Evolutionary conservation across 371 early-diverging fungal genomes (phyloP).

Genomic region (Rhizopus sp.): DNA sequence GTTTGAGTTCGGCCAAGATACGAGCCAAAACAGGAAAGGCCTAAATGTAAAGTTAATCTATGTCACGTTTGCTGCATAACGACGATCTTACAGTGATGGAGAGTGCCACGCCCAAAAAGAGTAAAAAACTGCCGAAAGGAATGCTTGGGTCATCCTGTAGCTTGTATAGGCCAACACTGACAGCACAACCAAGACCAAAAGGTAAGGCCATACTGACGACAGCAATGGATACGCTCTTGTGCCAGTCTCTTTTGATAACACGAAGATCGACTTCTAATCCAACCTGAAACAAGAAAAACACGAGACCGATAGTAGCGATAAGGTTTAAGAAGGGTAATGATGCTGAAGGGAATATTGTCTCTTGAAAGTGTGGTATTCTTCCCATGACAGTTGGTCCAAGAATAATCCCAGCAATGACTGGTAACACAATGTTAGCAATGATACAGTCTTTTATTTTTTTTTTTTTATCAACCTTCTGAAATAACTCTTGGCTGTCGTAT

Average conservation of each 20-base stretch:
- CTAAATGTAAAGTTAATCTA: constrained; percentile 21
- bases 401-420: constrained; percentile 75
- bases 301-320: constrained; percentile 85
- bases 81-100: constrained; percentile 72
- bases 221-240: constrained; percentile 56
- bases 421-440: constrained; percentile 18
- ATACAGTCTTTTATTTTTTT: constrained; percentile 3
- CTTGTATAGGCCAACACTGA: constrained; percentile 68
- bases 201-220: constrained; percentile 77
- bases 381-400: constrained; percentile 81
- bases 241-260: constrained; percentile 48
- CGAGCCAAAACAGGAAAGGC: constrained; percentile 94
- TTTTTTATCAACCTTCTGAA: constrained; percentile 53
- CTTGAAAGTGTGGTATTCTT: constrained; percentile 63
- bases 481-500: constrained; percentile 77
- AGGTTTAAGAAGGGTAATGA: constrained; percentile 75
- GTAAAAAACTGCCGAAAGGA: constrained; percentile 69
- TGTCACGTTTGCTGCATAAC: background rate
- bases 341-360: constrained; percentile 62
- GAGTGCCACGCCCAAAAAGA: constrained; percentile 89
- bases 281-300: constrained; percentile 90
- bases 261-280: constrained; percentile 77
- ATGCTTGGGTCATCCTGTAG: constrained; percentile 45
- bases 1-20: constrained; percentile 84
- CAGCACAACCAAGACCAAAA: constrained; percentile 73